These are phyloP conservation scores for Ambrosia hybrid DNA, from an alignment of 140 eudicot genomes.

Conservation along the genomic window DNA sequence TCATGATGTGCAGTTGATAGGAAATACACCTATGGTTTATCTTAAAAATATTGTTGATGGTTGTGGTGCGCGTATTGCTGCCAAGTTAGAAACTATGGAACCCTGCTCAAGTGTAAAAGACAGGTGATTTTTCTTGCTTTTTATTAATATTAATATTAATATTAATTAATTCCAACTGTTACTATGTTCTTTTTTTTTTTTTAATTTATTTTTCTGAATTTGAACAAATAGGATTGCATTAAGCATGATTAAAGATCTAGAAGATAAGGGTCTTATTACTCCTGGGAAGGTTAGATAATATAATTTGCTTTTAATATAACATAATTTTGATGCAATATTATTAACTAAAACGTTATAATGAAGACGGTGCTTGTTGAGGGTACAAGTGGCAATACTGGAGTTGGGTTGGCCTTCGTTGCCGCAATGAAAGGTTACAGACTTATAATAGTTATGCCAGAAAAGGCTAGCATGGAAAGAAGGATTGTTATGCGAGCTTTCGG, in stretches of 20 bases:
- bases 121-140: too few relatives aligned
- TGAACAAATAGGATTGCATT: conserved; percentile 46
- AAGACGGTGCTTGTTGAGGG: conserved; percentile 59
- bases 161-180: too few relatives aligned
- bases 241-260: conserved; percentile 79
- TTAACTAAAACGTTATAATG: background rate
- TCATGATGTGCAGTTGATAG: conserved; percentile 28
- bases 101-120: too few relatives aligned
- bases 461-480: conserved; percentile 39
- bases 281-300: conserved; percentile 62
- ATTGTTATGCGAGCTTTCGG: conserved; percentile 61
- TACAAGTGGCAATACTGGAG: conserved; percentile 63
- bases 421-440: conserved; percentile 59
- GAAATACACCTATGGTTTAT: too few relatives aligned
- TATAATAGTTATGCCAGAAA: conserved; percentile 48
- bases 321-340: background rate
- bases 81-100: too few relatives aligned
- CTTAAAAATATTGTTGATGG: too few relatives aligned
- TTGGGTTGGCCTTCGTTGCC: conserved; percentile 64
- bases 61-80: too few relatives aligned
- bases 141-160: too few relatives aligned
- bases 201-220: too few relatives aligned
- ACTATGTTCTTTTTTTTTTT: too few relatives aligned
- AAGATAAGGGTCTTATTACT: conserved; percentile 65
- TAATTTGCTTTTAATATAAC: background rate